Percentiles rank a stretch among this genome's conserved stretches.
phyloP scores from a whole-genome alignment of 2,329 filamentous ascomycete species.

The Huntiella moniliformis region DNA sequence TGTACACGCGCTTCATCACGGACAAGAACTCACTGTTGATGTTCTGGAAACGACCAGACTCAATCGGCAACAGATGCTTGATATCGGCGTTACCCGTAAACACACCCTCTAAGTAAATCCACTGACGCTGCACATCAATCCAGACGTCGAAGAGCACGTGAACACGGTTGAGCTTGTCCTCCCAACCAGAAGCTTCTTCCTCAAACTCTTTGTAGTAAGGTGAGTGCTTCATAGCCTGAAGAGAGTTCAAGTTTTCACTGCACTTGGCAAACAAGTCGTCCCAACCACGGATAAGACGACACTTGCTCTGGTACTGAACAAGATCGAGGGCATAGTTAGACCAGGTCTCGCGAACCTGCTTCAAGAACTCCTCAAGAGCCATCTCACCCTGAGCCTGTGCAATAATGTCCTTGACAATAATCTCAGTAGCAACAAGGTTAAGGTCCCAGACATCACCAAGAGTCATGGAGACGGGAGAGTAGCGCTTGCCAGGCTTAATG shows the following conservation, averaged over 20 bases:
- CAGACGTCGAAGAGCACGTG: slow-evolving; percentile 97
- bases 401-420: slow-evolving; percentile 80
- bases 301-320: slow-evolving; percentile 96
- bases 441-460: slow-evolving; percentile 98
- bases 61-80: slow-evolving; percentile 89
- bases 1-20: slow-evolving; percentile 99
- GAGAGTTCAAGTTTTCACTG: slow-evolving; percentile 89
- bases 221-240: slow-evolving; percentile 97
- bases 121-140: slow-evolving; percentile 99
- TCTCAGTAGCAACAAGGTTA: slow-evolving; percentile 71
- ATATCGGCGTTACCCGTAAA: slow-evolving; percentile 98
- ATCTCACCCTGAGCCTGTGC: slow-evolving; percentile 93
- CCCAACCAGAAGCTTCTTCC: slow-evolving; percentile 89
- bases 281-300: slow-evolving; percentile 90
- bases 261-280: slow-evolving; percentile 97
- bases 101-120: slow-evolving; percentile 97
- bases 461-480: slow-evolving; percentile 85
- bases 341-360: slow-evolving; percentile 92
- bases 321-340: slow-evolving; percentile 86
- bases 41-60: slow-evolving; percentile 93
- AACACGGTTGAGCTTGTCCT: slow-evolving; percentile 92
- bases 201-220: slow-evolving; percentile 99
- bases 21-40: slow-evolving; percentile 98
- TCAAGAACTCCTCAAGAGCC: slow-evolving; percentile 93
- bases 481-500: slow-evolving; percentile 78